Conservation (phyloP, 768 basidiomycete genomes). For the Cystobasidium onofrii region DNA sequence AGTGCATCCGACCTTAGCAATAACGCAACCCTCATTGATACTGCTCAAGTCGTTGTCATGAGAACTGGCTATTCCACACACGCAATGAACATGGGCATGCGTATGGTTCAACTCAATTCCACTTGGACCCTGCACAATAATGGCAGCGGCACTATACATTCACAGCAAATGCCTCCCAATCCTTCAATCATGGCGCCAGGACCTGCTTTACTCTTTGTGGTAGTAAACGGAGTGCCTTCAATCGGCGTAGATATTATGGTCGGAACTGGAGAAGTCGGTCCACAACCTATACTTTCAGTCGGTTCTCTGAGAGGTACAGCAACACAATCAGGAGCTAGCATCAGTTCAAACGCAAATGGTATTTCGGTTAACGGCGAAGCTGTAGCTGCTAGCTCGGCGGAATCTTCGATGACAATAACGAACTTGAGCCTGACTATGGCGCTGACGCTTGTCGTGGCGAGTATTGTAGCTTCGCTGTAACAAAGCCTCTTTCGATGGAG, state of each 20-base stretch:
- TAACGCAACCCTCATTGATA: constrained; percentile 58
- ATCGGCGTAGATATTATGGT: constrained; percentile 68
- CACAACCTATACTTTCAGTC: constrained; percentile 52
- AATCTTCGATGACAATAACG: too few species aligned
- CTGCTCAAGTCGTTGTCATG: constrained; percentile 62
- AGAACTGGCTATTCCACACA: constrained; percentile 58
- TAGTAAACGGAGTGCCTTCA: constrained; percentile 73
- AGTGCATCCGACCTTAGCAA: constrained; percentile 37
- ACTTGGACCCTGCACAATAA: constrained; percentile 71
- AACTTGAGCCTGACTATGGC: too few species aligned
- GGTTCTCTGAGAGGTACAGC: constrained; percentile 42
- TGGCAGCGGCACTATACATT: constrained; percentile 67
- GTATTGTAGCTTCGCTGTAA: too few species aligned
- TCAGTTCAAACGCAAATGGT: not conserved
- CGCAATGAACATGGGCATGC: constrained; percentile 3
- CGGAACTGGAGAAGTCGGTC: constrained; percentile 68
- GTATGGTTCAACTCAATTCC: constrained; percentile 57
- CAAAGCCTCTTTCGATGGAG: too few species aligned
- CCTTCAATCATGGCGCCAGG: constrained; percentile 81
- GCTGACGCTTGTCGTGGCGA: too few species aligned
- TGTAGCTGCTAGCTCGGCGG: not conserved
- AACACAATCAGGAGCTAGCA: constrained; percentile 5
- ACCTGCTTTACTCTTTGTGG: constrained; percentile 72
- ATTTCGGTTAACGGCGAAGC: not conserved
- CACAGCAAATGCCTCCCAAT: constrained; percentile 73